Base-by-base conservation (phyloP, 2,329 filamentous ascomycete genomes). In the Lasiodiplodia sp. region DNA sequence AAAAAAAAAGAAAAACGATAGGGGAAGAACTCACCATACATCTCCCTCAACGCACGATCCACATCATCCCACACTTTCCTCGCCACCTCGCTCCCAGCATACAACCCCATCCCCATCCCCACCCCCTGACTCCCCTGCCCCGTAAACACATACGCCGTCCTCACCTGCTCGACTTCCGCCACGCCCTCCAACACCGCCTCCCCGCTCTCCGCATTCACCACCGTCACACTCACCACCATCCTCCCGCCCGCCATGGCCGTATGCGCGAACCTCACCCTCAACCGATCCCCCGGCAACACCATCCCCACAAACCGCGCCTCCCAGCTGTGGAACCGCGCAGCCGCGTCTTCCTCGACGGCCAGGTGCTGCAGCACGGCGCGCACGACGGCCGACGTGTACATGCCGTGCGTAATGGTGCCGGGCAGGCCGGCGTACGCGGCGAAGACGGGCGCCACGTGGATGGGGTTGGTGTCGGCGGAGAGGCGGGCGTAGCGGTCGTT, bases 1-100 rank as follows among this genome's bases (percentile, higher is more conserved):
- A 3, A 16, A 31, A 31, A 28, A 16, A 31, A 16, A 1, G 0
- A 3, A 16, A 31, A 28, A 12, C 3, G 5, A 31, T 2, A 28
- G 1, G 8, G 47, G 2, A 34, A 12, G 2, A 18, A 56, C 72
- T 64, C 69, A 76, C 80, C 79, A 70, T 76, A 79, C 71, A 70
- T 74, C 8, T 77, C 73, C 7, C 75, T 69, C 52, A 80, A 78
- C 67, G 76, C 73, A 25, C 69, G 74, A 68, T 82, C 80, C 6
- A 75, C 78, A 70, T 94, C 90, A 80, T 97, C 81, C 81, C 81
- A 83, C 5, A 81, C 71, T 4, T 68, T 69, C 44, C 71, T 71
- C 2, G 80, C 79, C 14, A 74, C 74, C 11, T 73, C 25, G 28
- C 74, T 78, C 1, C 69, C 70, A 14, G 71, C 75, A 60, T 82